Conservation (phyloP, 495 filamentous ascomycete species). For the Bombardia bombarda region DNA sequence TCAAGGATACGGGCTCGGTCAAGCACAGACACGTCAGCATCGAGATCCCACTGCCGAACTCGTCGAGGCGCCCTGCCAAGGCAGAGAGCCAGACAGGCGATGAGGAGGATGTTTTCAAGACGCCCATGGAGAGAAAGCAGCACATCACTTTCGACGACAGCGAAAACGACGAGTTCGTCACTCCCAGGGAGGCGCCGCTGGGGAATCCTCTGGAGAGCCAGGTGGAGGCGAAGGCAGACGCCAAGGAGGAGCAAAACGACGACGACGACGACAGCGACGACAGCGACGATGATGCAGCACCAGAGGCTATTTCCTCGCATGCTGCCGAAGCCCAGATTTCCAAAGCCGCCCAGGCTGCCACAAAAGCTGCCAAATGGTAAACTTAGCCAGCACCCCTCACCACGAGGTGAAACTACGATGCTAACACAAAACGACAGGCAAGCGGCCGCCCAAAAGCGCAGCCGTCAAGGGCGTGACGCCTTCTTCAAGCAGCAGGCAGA, state of each 20-base stretch:
- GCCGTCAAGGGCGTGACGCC: conserved; percentile 37
- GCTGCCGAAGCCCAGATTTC: conserved; percentile 24
- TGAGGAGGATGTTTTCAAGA: conserved; percentile 20
- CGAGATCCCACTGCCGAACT: conserved; percentile 21
- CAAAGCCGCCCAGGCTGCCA: conserved; percentile 28
- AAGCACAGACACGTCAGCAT: conserved; percentile 23
- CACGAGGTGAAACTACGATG: background rate
- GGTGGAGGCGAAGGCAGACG: conserved; percentile 2
- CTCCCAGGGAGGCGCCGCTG: conserved; percentile 22
- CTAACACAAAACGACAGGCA: conserved; percentile 22
- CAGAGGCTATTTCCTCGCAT: conserved; percentile 37
- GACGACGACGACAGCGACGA: conserved; percentile 27
- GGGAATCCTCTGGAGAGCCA: conserved; percentile 15
- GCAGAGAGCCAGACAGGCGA: conserved; percentile 5
- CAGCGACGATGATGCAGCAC: conserved; percentile 36
- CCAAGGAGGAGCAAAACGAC: conserved; percentile 22
- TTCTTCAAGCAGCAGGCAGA: conserved; percentile 38
- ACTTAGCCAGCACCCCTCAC: background rate
- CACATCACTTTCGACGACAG: conserved; percentile 25
- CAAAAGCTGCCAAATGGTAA: conserved; percentile 35
- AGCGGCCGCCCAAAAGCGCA: conserved; percentile 33
- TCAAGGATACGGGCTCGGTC: conserved; percentile 11
- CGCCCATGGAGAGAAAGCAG: conserved; percentile 14
- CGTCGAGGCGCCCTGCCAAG: conserved; percentile 5
- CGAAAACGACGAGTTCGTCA: conserved; percentile 25